phyloP scores from a whole-genome alignment of 306 rosid genomes.

The Prunus padus region DNA sequence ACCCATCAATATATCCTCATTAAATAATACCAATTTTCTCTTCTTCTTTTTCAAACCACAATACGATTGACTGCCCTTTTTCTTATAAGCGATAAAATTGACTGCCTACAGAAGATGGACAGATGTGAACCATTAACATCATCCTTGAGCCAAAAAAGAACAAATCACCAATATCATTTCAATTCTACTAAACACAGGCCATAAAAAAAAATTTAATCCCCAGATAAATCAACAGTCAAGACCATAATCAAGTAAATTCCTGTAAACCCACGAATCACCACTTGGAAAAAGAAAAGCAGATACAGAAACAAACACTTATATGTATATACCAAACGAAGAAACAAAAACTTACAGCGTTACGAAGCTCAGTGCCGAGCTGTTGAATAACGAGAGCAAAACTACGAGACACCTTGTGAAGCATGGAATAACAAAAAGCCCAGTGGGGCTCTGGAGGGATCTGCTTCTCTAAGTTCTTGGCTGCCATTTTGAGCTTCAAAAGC shows the following conservation, averaged over 20 bases:
- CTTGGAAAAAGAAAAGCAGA: neutral
- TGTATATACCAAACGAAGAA: neutral
- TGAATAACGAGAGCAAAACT: conserved; percentile 93
- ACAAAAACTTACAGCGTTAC: conserved; percentile 71
- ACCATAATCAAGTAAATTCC: neutral
- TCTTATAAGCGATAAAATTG: neutral
- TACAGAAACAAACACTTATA: neutral
- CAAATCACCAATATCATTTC: neutral
- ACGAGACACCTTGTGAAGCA: conserved; percentile 93
- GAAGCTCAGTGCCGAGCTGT: conserved; percentile 77
- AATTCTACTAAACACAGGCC: neutral
- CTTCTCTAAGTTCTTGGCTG: conserved; percentile 74
- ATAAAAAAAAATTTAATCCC: neutral
- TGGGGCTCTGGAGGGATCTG: conserved; percentile 93
- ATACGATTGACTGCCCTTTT: neutral
- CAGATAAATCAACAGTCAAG: neutral
- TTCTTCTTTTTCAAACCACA: neutral
- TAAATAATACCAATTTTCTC: neutral
- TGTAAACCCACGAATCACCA: neutral
- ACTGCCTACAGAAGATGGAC: neutral
- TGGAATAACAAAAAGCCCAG: conserved; percentile 81
- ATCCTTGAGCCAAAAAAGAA: neutral
- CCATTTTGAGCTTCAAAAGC: conserved; percentile 74
- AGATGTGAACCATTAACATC: neutral
- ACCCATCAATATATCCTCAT: neutral